These are phyloP conservation scores for Debaryomyces sp. DNA, from an alignment of 1,139 yeast species.

Conservation along the genomic window DNA sequence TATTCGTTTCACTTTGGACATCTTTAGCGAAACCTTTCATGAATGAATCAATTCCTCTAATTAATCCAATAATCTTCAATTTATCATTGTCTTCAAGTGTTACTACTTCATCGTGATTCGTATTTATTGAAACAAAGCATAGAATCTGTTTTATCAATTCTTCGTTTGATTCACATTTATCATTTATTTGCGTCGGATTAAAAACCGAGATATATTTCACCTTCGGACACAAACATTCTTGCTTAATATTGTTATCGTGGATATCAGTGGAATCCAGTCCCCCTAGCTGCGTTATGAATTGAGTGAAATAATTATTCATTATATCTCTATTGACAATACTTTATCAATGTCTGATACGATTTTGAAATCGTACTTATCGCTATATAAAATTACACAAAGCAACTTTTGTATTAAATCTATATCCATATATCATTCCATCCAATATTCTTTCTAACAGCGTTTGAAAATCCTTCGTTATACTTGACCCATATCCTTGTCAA, in stretches of 20 bases:
- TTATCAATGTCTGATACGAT: background rate
- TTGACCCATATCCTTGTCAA: conserved; percentile 78
- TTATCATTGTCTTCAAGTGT: conserved; percentile 18
- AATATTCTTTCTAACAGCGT: conserved; percentile 87
- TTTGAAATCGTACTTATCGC: background rate
- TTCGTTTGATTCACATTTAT: conserved; percentile 28
- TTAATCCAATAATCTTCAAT: conserved; percentile 36
- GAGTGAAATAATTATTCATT: conserved; percentile 24
- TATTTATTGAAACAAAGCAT: conserved; percentile 27
- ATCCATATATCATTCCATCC: conserved; percentile 77
- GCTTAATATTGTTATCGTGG: background rate
- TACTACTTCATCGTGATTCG: conserved; percentile 10
- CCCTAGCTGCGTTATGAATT: conserved; percentile 19
- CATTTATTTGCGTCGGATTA: conserved; percentile 24
- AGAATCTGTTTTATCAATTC: conserved; percentile 34
- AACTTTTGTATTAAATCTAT: conserved; percentile 3
- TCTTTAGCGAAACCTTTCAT: conserved; percentile 20
- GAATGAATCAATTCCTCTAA: conserved; percentile 41
- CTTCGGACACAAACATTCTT: conserved; percentile 2
- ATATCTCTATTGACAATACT: background rate
- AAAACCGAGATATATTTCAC: conserved; percentile 20
- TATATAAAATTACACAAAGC: conserved; percentile 2
- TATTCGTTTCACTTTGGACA: conserved; percentile 16
- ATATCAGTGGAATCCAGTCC: background rate
- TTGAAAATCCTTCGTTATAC: conserved; percentile 90